Evolutionary conservation across 805 yeast species (phyloP).

Genomic region (Yamadazyma insecticola): DNA sequence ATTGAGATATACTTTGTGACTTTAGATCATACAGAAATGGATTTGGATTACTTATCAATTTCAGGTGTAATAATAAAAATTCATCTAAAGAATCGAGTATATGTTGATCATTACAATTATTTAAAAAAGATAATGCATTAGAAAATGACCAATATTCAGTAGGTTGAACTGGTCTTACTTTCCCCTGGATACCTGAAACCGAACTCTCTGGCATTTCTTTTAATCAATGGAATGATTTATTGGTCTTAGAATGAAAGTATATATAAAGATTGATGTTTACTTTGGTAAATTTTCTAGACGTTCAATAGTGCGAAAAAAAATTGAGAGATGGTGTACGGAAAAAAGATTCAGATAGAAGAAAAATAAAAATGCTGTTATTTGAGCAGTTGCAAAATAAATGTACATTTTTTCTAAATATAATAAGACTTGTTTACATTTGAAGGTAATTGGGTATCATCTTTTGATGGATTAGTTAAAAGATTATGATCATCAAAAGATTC

Average conservation of each 20-base stretch:
- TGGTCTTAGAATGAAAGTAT: too few relatives aligned
- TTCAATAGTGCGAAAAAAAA: too few relatives aligned
- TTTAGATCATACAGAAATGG: too few relatives aligned
- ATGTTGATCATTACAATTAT: slow-evolving; percentile 24
- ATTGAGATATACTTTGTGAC: slow-evolving; percentile 1
- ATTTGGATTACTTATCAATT: slow-evolving; percentile 24
- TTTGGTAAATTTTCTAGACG: too few relatives aligned
- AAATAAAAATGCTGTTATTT: too few relatives aligned
- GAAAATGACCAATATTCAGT: slow-evolving; percentile 38
- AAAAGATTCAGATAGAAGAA: too few relatives aligned
- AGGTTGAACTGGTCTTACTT: slow-evolving; percentile 20
- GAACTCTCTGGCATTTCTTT: slow-evolving; percentile 9
- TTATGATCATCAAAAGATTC: slow-evolving; percentile 8
- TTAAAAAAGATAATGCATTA: slow-evolving; percentile 30
- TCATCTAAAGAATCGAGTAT: slow-evolving; percentile 36
- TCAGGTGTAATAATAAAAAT: slow-evolving; percentile 28
- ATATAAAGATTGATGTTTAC: too few relatives aligned
- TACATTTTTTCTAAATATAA: slow-evolving; percentile 2
- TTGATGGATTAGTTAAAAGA: not conserved
- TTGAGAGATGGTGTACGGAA: too few relatives aligned
- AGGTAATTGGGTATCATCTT: slow-evolving; percentile 5
- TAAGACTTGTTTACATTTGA: slow-evolving; percentile 4
- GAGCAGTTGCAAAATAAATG: too few relatives aligned
- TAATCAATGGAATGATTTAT: too few relatives aligned
- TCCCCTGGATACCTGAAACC: not conserved